Conservation (phyloP, 768 basidiomycete genomes). For the Mrakia hoshinonis region DNA sequence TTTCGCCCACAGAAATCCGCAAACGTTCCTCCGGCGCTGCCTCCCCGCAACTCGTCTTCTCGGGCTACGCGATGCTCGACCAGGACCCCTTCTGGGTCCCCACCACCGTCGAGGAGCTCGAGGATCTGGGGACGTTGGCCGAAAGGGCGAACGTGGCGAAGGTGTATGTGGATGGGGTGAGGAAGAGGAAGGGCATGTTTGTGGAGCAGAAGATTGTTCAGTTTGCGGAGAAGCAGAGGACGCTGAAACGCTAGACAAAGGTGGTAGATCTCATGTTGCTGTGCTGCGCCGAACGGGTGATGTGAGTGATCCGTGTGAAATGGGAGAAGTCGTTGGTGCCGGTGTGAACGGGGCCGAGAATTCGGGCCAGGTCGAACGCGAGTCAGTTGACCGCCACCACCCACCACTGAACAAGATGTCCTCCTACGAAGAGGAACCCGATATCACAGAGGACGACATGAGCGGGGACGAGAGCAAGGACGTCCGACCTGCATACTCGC, state of each 20-base stretch:
- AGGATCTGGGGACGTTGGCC: conserved; percentile 93
- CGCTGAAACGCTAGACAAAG: conserved; percentile 49
- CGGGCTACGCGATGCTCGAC: conserved; percentile 83
- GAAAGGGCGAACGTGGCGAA: conserved; percentile 90
- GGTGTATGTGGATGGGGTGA: conserved; percentile 78
- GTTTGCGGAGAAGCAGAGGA: conserved; percentile 94
- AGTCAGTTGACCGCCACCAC: too few species aligned
- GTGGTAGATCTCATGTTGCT: too few species aligned
- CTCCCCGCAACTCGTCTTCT: conserved; percentile 92
- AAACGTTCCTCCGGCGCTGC: conserved; percentile 95
- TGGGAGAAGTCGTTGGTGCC: too few species aligned
- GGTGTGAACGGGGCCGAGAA: too few species aligned
- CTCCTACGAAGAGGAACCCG: too few species aligned
- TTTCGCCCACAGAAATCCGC: conserved; percentile 62
- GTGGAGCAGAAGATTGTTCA: conserved; percentile 91
- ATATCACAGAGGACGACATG: too few species aligned
- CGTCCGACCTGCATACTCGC: too few species aligned
- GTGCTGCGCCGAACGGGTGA: too few species aligned
- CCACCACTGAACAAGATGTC: too few species aligned
- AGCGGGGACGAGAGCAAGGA: too few species aligned
- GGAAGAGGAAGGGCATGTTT: conserved; percentile 90
- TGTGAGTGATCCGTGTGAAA: too few species aligned
- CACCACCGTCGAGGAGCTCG: conserved; percentile 81
- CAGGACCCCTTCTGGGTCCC: conserved; percentile 43
- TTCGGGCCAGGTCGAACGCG: too few species aligned